Percentiles rank a stretch among this genome's conserved stretches.
These are phyloP conservation scores for Diaporthe ampelina DNA, from an alignment of 2,329 filamentous ascomycete species.

Conservation along the genomic window DNA sequence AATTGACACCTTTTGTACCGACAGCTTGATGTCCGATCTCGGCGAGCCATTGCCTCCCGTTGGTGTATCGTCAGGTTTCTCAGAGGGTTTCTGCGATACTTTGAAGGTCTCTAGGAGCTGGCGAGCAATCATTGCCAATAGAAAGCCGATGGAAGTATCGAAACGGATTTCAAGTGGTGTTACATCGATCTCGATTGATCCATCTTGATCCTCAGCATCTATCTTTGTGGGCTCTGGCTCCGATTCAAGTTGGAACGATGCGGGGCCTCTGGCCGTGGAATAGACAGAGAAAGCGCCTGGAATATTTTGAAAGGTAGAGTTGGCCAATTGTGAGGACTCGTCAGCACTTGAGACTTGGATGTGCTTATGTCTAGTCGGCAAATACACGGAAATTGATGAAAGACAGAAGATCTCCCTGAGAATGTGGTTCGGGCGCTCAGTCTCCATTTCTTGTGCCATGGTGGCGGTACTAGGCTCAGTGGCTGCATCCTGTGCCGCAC, in stretches of 20 bases:
- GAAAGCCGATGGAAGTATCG: conserved; percentile 69
- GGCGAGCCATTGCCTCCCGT: conserved; percentile 42
- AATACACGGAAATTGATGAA: conserved; percentile 65
- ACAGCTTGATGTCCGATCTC: conserved; percentile 59
- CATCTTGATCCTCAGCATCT: conserved; percentile 46
- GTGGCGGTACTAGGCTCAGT: conserved; percentile 40
- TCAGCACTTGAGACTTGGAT: conserved; percentile 51
- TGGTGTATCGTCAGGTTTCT: conserved; percentile 39
- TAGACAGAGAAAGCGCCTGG: conserved; percentile 74
- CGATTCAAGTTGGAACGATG: conserved; percentile 36
- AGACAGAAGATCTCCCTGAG: conserved; percentile 69
- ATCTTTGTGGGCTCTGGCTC: conserved; percentile 38
- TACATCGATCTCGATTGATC: conserved; percentile 63
- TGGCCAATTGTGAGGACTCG: conserved; percentile 18
- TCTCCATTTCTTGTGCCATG: conserved; percentile 62
- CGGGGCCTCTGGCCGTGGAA: conserved; percentile 39
- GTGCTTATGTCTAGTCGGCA: conserved; percentile 65
- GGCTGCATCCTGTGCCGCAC: conserved; percentile 35
- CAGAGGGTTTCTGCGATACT: not conserved
- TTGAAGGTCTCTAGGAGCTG: conserved; percentile 63
- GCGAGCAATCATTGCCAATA: conserved; percentile 65
- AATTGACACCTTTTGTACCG: conserved; percentile 64
- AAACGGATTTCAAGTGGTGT: conserved; percentile 67
- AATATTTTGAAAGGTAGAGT: conserved; percentile 54
- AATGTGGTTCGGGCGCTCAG: conserved; percentile 66